Conservation (phyloP, 495 filamentous ascomycete genomes). For the Parachaetomium inaequale region DNA sequence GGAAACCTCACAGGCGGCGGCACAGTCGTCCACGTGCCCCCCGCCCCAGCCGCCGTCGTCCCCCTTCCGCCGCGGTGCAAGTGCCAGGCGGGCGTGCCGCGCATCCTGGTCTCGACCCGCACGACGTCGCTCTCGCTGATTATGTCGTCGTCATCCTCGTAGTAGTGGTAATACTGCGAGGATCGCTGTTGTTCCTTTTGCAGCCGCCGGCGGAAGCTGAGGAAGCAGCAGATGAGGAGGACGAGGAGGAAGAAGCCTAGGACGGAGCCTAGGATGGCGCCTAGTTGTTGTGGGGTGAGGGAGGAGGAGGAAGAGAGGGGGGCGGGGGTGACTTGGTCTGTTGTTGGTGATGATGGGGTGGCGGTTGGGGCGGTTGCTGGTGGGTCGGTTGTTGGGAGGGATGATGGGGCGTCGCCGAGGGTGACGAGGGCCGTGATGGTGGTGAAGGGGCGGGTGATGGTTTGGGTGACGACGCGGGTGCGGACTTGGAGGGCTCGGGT, state of each 20-base stretch:
- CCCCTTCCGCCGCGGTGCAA: not conserved
- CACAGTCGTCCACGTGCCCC: conserved; percentile 13
- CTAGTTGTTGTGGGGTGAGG: conserved; percentile 21
- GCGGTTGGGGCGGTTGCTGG: not conserved
- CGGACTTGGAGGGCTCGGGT: not conserved
- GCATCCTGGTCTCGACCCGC: not conserved
- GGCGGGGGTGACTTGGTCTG: not conserved
- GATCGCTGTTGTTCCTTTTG: not conserved
- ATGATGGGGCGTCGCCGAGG: conserved; percentile 9
- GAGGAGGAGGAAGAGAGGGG: not conserved
- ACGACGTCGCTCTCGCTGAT: conserved; percentile 1
- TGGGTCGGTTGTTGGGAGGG: not conserved
- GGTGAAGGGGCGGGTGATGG: conserved; percentile 20
- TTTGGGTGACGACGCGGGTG: conserved; percentile 21
- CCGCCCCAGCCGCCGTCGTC: not conserved
- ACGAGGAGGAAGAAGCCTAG: conserved; percentile 17
- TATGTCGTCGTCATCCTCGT: not conserved
- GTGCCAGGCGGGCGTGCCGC: not conserved
- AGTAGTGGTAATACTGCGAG: not conserved
- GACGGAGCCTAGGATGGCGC: conserved; percentile 23
- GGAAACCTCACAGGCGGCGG: conserved; percentile 17
- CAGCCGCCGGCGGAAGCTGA: conserved; percentile 3
- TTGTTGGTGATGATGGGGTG: not conserved
- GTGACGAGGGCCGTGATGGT: conserved; percentile 25
- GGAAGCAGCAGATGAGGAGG: conserved; percentile 16